These are phyloP conservation scores for Ilyonectria mors-panacis DNA, from an alignment of 2,329 filamentous ascomycete species.

Conservation along the genomic window DNA sequence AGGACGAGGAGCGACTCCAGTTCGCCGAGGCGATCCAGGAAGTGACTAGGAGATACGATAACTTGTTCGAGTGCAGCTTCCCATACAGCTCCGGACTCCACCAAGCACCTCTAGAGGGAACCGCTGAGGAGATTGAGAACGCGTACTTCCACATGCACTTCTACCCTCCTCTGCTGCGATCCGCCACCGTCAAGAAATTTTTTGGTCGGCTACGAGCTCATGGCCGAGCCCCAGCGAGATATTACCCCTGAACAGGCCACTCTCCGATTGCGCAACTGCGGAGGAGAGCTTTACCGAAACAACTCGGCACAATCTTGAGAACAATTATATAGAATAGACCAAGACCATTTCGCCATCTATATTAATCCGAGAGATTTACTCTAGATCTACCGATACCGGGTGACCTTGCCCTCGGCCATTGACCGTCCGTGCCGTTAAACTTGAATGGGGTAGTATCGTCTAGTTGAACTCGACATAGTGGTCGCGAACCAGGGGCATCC, in stretches of 20 bases:
- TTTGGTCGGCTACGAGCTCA: conserved; percentile 94
- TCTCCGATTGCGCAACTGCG: conserved; percentile 80
- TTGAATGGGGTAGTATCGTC: not conserved
- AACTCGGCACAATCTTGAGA: conserved; percentile 45
- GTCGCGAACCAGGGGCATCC: conserved; percentile 78
- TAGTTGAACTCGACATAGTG: conserved; percentile 72
- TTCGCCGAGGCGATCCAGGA: conserved; percentile 91
- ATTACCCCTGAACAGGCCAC: conserved; percentile 98
- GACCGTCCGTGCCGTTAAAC: not conserved
- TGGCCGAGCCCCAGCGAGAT: conserved; percentile 98
- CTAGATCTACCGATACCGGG: not conserved
- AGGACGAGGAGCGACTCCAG: conserved; percentile 76
- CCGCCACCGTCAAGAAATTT: conserved; percentile 97
- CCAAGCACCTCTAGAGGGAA: conserved; percentile 90
- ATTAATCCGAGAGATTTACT: conserved; percentile 1
- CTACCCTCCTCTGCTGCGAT: conserved; percentile 92
- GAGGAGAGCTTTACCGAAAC: conserved; percentile 89
- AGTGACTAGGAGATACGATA: conserved; percentile 93
- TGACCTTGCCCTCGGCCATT: not conserved
- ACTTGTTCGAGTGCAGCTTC: conserved; percentile 96
- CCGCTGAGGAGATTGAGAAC: conserved; percentile 85
- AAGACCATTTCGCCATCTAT: not conserved
- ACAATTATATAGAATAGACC: conserved; percentile 32
- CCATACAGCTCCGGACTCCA: conserved; percentile 98
- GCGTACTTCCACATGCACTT: conserved; percentile 98